A percentile compares a stretch with the other conserved stretches of the same genome.
Conservation (phyloP, 768 basidiomycete species). For the Calocybe gangraenosa region DNA sequence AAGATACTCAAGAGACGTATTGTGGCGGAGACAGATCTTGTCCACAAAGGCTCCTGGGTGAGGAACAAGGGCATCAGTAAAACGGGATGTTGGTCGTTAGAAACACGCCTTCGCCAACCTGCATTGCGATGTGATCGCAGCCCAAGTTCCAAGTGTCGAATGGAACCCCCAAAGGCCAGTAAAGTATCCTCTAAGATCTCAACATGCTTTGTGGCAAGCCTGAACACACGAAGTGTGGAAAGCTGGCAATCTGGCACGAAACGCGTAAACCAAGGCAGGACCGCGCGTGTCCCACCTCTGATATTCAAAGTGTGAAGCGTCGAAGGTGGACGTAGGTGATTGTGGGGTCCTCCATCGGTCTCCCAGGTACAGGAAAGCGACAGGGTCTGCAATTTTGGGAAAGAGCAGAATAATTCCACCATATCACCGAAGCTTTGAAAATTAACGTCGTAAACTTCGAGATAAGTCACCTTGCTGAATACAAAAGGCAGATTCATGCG, state of each 20-base stretch:
- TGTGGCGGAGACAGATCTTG: not conserved
- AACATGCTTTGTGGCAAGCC: not conserved
- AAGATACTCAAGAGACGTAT: not conserved
- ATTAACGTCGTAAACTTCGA: not conserved
- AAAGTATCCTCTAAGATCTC: not conserved
- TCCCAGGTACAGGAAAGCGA: conserved; percentile 5
- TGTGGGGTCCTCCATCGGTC: not conserved
- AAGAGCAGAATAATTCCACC: not conserved
- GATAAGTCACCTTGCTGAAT: not conserved
- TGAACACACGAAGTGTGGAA: conserved; percentile 5
- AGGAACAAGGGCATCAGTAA: not conserved
- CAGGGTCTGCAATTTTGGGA: conserved; percentile 1
- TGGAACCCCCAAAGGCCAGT: not conserved
- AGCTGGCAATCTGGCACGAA: not conserved
- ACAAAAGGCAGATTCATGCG: conserved; percentile 1
- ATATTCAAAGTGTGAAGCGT: conserved; percentile 1
- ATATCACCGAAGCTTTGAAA: conserved; percentile 1
- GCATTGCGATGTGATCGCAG: not conserved
- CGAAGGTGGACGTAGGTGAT: not conserved
- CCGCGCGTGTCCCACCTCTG: not conserved
- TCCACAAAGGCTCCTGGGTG: not conserved
- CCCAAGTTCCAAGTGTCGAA: conserved; percentile 3
- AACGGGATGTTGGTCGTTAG: not conserved
- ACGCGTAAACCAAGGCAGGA: conserved; percentile 3
- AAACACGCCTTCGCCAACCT: not conserved